Conservation (phyloP, 2,329 filamentous ascomycete genomes). For the Clarireedia sp. region DNA sequence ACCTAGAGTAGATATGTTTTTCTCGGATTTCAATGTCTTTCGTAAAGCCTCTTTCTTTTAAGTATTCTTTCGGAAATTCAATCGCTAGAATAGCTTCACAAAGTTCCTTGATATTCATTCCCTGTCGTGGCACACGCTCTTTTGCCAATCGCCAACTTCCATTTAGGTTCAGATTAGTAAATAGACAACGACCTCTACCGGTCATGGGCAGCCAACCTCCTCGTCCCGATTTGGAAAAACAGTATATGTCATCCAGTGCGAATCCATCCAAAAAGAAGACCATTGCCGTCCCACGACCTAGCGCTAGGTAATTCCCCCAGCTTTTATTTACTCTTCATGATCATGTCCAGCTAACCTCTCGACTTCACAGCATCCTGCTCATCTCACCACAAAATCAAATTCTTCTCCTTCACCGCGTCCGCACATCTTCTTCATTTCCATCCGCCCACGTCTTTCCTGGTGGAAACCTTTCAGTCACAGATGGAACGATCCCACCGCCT, state of each 20-base stretch:
- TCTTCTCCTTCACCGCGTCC: conserved; percentile 77
- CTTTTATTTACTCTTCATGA: background rate
- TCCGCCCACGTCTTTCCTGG: conserved; percentile 95
- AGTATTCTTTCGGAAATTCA: no score
- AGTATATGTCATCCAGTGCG: conserved; percentile 25
- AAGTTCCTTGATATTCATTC: no score
- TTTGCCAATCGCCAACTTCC: no score
- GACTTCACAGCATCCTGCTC: conserved; percentile 58
- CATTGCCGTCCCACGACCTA: conserved; percentile 48
- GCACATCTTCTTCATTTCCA: conserved; percentile 74
- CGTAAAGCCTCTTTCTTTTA: no score
- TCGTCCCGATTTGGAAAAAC: conserved; percentile 19
- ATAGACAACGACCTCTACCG: no score
- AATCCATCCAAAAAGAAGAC: conserved; percentile 19
- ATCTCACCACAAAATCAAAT: conserved; percentile 83
- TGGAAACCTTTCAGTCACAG: conserved; percentile 71
- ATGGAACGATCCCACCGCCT: conserved; percentile 47
- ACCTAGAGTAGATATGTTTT: no score
- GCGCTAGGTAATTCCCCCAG: conserved; percentile 44
- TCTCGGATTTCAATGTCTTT: no score
- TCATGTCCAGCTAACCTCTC: background rate
- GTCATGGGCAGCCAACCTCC: background rate
- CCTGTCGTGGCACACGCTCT: no score
- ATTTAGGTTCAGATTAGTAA: no score
- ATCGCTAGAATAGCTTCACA: no score